These are phyloP conservation scores for Dothideomycetidae sp. DNA, from an alignment of 2,329 filamentous ascomycete species.

Conservation along the genomic window DNA sequence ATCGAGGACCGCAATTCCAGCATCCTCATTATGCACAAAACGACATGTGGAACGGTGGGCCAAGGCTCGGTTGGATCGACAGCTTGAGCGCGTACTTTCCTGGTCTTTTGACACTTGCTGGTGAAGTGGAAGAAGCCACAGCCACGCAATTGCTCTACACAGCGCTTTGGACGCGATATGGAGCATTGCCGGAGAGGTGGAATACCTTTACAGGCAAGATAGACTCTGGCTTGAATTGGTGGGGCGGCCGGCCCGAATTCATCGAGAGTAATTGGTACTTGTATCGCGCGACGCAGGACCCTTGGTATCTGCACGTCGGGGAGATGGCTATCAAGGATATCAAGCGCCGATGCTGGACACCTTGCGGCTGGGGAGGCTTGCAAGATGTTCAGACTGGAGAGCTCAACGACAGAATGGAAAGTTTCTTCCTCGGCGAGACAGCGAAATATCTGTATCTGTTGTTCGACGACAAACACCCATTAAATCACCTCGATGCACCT, in stretches of 20 bases:
- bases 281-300: conserved; percentile 85
- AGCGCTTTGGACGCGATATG: conserved; percentile 86
- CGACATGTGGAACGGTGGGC: conserved; percentile 74
- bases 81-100: conserved; percentile 93
- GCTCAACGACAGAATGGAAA: conserved; percentile 91
- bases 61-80: conserved; percentile 87
- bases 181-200: conserved; percentile 89
- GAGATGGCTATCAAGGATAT: conserved; percentile 93
- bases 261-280: conserved; percentile 94
- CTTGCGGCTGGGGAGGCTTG: conserved; percentile 85
- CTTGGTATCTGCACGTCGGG: conserved; percentile 89
- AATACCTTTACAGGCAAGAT: conserved; percentile 71
- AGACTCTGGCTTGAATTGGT: conserved; percentile 81
- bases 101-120: conserved; percentile 70
- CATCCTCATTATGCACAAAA: conserved; percentile 90
- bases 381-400: conserved; percentile 51
- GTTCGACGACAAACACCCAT: conserved; percentile 70
- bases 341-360: conserved; percentile 71
- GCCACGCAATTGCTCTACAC: conserved; percentile 83
- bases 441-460: conserved; percentile 90
- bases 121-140: conserved; percentile 80
- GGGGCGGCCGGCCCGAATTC: conserved; percentile 89
- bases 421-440: conserved; percentile 94
- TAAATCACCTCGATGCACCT: conserved; percentile 74
- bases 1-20: conserved; percentile 57